Base-by-base conservation (phyloP, 1,284 basidiomycete genomes). In the Cutaneotrichosporon sp. region DNA sequence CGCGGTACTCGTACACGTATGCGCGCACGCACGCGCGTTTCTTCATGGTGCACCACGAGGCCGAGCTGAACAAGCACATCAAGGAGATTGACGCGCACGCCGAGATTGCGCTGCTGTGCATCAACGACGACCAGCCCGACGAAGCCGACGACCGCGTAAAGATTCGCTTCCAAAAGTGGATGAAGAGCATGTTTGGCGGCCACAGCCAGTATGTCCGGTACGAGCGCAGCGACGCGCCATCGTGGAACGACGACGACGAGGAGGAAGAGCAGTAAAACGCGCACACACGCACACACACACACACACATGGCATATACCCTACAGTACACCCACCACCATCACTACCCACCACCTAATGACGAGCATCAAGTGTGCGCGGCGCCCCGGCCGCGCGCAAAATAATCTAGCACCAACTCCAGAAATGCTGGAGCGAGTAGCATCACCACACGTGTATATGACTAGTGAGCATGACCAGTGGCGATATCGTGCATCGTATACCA, bases 101-200 rank as follows among this genome's bases (percentile, higher is more conserved):
- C 9, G 46, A 63, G 12, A 20, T 68, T 18, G 59, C 65, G 0
- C 50, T 72, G 58, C 51, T 54, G 17, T 72, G 69, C 37, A 47
- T 72, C 30, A 72, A 72, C 49, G 69, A 72, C 56, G 68, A 72
- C 56, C 65, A 67, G 51, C 58, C 64, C 10, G 69, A 69, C 41
- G 30, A 45, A 26, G 21, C 30, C 18, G 14, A 42, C 33, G 43
- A 26, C 38, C 20, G 13, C 23, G 46, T 53, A 15, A 35, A 36
- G 43, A 14, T 30, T n/a, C 52, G 42, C 35, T 56, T 65, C 37
- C 54, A 51, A 21, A 15, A 12, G 2, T 66, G 62, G 62, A 64
- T 66, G 64, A 49, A 62, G 39, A 26, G 42, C 8, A 37, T 47
- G 20, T 64, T 61, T 50, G 62, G 64, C 33, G 56, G 51, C 13